These are phyloP conservation scores for Astrocystis sublimbata DNA, from an alignment of 495 filamentous ascomycete genomes.

Conservation along the genomic window DNA sequence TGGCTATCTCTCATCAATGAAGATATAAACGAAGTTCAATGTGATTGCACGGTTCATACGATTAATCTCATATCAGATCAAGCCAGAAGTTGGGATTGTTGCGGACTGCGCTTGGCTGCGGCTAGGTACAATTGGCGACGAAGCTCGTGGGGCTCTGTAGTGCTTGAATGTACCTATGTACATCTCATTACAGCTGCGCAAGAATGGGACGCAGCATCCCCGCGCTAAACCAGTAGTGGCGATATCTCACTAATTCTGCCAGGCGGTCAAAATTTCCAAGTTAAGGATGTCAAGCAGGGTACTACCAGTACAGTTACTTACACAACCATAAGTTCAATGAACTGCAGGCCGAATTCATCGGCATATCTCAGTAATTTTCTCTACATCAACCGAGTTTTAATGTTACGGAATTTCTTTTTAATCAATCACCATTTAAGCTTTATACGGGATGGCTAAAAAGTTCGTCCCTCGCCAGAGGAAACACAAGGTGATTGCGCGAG, in stretches of 20 bases:
- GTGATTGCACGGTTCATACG: neutral
- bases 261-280: conserved; percentile 48
- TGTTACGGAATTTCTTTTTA: too few relatives aligned
- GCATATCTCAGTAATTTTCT: too few relatives aligned
- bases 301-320: neutral
- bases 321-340: too few relatives aligned
- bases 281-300: neutral
- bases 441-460: conserved; percentile 61
- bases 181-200: neutral
- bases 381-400: too few relatives aligned
- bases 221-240: conserved; percentile 25
- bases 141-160: too few relatives aligned
- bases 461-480: conserved; percentile 81
- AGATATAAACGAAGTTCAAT: neutral
- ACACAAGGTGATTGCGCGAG: conserved; percentile 63
- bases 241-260: conserved; percentile 38
- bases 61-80: neutral
- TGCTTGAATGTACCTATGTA: neutral
- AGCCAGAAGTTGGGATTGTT: neutral
- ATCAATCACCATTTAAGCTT: conserved; percentile 10
- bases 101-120: neutral
- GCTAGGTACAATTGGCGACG: neutral
- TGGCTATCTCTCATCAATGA: neutral
- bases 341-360: too few relatives aligned
- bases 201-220: conserved; percentile 11